Conservation (phyloP, 2,329 filamentous ascomycete genomes). For the Elsinoe arachidis region DNA sequence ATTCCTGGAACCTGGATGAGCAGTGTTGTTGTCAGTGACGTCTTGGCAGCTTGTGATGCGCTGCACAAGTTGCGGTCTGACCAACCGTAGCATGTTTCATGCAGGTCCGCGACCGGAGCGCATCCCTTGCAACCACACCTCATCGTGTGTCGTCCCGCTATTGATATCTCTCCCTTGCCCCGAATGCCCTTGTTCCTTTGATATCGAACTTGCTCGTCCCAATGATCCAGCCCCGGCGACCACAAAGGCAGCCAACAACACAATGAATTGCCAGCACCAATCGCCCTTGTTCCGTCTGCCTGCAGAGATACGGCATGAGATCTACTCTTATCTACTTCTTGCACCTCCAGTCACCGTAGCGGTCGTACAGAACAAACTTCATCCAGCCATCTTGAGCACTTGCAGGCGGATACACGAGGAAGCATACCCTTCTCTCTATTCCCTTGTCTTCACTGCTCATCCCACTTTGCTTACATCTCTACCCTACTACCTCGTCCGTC, state of each 20-base stretch:
- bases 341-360: constrained; percentile 18
- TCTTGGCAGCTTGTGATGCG: not conserved
- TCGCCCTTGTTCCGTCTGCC: constrained; percentile 41
- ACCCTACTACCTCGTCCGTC: constrained; percentile 33
- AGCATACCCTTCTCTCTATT: constrained; percentile 39
- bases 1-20: not conserved
- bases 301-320: constrained; percentile 52
- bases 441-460: constrained; percentile 44
- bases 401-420: constrained; percentile 35
- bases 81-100: not conserved
- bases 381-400: constrained; percentile 34
- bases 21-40: constrained; percentile 2
- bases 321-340: constrained; percentile 38
- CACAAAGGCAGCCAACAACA: constrained; percentile 1
- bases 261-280: not conserved
- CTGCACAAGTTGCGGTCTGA: not conserved
- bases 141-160: too few species aligned
- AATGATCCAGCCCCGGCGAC: not conserved
- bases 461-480: constrained; percentile 36
- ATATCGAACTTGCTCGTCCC: too few species aligned
- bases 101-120: too few species aligned
- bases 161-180: too few species aligned
- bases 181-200: not conserved
- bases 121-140: too few species aligned
- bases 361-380: constrained; percentile 30